phyloP scores from a whole-genome alignment of 1,284 basidiomycete species.

The Apiotrichum sp. region DNA sequence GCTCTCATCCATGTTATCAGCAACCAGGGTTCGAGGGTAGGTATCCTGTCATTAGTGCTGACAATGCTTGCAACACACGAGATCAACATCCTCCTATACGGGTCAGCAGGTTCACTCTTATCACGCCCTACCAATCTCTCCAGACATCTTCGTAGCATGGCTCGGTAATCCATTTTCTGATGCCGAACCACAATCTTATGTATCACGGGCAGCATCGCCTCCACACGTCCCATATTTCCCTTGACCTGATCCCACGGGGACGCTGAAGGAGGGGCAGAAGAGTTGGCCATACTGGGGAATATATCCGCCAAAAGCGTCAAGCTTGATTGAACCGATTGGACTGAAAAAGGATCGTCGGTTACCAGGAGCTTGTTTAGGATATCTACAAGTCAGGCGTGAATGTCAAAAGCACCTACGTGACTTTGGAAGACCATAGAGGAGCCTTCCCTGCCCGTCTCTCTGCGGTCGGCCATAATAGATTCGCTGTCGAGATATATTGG shows the following conservation, averaged over 20 bases:
- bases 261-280: background rate
- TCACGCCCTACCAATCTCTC: conserved; percentile 3
- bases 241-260: background rate
- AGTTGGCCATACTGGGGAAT: conserved; percentile 5
- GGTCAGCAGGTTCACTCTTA: background rate
- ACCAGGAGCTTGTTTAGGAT: conserved; percentile 24
- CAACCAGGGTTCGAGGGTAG: background rate
- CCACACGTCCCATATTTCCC: conserved; percentile 1
- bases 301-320: conserved; percentile 4
- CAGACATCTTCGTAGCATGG: conserved; percentile 13
- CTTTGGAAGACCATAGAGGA: conserved; percentile 34
- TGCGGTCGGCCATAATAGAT: conserved; percentile 44
- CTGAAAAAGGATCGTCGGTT: background rate
- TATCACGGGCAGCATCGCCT: conserved; percentile 20
- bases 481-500: conserved; percentile 4
- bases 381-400: conserved; percentile 23
- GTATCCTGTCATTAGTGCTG: background rate
- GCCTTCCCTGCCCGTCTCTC: conserved; percentile 7
- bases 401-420: conserved; percentile 26
- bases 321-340: conserved; percentile 23
- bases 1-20: too few species aligned
- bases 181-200: conserved; percentile 27
- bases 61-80: background rate
- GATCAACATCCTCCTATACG: conserved; percentile 6
- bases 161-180: conserved; percentile 14